Conservation (phyloP, 306 rosid genomes). For the Gleditsia sinensis region DNA sequence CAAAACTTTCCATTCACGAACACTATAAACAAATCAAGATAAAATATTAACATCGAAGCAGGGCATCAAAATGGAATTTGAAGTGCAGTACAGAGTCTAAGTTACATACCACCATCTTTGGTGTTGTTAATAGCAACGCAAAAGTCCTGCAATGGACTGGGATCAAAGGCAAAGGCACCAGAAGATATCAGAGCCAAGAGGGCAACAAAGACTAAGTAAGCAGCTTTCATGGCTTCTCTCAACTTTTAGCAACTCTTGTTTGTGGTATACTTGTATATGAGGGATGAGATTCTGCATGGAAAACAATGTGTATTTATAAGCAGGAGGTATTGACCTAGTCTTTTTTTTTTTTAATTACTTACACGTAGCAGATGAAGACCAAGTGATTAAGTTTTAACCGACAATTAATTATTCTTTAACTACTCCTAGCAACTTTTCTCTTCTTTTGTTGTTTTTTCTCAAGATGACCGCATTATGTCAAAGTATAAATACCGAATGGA, state of each 20-base stretch:
- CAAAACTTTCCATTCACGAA: background rate
- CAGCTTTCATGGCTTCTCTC: background rate
- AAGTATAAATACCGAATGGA: background rate
- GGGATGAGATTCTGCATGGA: background rate
- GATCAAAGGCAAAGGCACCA: conserved; percentile 27
- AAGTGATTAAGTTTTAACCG: background rate
- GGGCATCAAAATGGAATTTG: no score
- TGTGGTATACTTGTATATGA: background rate
- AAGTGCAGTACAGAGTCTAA: background rate
- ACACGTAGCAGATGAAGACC: background rate
- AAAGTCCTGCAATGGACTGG: conserved; percentile 7
- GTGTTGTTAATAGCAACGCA: background rate
- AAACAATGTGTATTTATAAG: background rate
- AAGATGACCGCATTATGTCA: no score
- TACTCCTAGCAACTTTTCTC: background rate
- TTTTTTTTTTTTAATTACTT: background rate
- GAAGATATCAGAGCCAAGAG: conserved; percentile 2
- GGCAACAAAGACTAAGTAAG: background rate
- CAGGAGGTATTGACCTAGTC: background rate
- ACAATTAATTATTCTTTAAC: background rate
- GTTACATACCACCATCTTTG: background rate
- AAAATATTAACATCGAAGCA: background rate
- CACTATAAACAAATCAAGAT: background rate
- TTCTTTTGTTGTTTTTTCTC: background rate
- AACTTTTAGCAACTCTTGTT: background rate